Evolutionary conservation across 805 yeast genomes (phyloP).

Genomic region (Huiozyma naganishii): DNA sequence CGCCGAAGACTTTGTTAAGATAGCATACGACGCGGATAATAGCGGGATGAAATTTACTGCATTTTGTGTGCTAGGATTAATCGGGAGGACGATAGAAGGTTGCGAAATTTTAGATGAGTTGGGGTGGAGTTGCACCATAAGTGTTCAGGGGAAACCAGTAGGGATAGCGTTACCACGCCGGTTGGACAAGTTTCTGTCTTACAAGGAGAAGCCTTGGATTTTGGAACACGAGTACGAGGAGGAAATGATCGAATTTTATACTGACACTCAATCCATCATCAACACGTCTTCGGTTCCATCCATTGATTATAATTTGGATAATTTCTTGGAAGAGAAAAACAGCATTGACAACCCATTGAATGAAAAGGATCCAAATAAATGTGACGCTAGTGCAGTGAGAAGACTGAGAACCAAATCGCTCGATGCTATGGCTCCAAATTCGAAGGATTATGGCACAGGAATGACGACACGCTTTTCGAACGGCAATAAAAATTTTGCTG

Average conservation of each 20-base stretch:
- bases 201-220: conserved; percentile 15
- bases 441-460: background rate
- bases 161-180: conserved; percentile 34
- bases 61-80: conserved; percentile 64
- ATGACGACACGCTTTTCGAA: background rate
- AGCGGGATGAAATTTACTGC: conserved; percentile 68
- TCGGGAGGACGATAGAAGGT: conserved; percentile 67
- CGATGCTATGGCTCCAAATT: background rate
- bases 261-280: conserved; percentile 9
- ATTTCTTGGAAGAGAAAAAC: conserved; percentile 16
- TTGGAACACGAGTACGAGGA: conserved; percentile 10
- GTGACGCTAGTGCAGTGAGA: background rate
- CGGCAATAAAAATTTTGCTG: background rate
- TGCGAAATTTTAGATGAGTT: conserved; percentile 73
- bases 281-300: conserved; percentile 6
- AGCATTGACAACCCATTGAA: conserved; percentile 17
- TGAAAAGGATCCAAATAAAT: conserved; percentile 1
- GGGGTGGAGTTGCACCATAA: conserved; percentile 54
- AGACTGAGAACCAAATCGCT: conserved; percentile 1
- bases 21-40: conserved; percentile 37
- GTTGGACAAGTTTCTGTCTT: conserved; percentile 25
- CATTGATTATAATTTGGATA: conserved; percentile 16
- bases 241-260: conserved; percentile 13
- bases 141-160: conserved; percentile 33
- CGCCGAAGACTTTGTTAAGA: conserved; percentile 41